These are phyloP conservation scores for Fagus crenata DNA, from an alignment of 306 rosid species.

Conservation along the genomic window DNA sequence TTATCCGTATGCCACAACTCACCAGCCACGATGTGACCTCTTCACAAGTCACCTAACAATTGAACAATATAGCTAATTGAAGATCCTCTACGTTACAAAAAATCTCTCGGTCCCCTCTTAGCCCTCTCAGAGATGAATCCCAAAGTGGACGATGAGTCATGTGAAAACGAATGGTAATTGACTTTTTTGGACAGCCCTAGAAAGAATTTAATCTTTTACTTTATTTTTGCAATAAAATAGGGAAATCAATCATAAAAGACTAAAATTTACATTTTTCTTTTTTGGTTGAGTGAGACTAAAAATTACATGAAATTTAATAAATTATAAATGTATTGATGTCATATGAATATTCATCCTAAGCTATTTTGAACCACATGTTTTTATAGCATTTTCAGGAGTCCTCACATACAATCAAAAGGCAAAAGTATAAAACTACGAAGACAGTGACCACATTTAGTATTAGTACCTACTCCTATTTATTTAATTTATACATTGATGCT, in stretches of 20 bases:
- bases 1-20: slow-evolving; percentile 12
- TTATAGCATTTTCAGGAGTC: no score
- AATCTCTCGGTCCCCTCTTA: background rate
- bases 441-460: no score
- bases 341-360: no score
- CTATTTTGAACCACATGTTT: no score
- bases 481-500: background rate
- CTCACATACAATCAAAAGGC: no score
- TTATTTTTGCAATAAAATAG: background rate
- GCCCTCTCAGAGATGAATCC: background rate
- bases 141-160: background rate
- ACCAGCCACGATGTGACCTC: slow-evolving; percentile 23
- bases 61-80: background rate
- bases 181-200: background rate
- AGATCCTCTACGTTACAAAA: background rate
- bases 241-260: background rate
- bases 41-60: slow-evolving; percentile 6
- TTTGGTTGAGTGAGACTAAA: no score
- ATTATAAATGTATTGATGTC: no score
- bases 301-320: no score
- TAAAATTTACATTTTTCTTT: no score
- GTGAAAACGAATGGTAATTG: background rate
- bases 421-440: no score
- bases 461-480: no score
- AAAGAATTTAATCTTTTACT: background rate